Evolutionary conservation across 768 basidiomycete species (phyloP), one percentile per base, ranked within the genome.

Genomic region (Tulasnella sp.): DNA sequence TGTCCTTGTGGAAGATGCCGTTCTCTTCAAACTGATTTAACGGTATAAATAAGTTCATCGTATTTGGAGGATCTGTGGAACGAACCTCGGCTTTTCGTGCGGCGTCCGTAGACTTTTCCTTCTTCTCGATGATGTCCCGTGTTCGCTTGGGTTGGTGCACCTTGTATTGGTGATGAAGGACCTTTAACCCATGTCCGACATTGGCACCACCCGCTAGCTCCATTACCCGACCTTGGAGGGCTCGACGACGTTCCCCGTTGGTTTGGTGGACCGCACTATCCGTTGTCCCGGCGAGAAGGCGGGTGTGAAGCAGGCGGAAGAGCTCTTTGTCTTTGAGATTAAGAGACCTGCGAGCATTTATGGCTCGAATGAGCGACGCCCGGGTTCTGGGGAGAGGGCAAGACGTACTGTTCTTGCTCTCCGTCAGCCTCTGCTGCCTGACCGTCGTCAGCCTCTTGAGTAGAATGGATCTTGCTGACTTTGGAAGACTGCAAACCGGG

Each of bases 1-100:
- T 83, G 4, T 86, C 85, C 49, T 91, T 93, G 79, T 95, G 93
- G 81, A 94, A 95, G 81, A 93, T 94, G 22, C 93, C 93, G 78
- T 92, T 78, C 78, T 91, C 87, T 83, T 94, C 95, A 6, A 93
- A 92, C 93, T 95, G 74, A 6, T 2, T 38, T 2, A 31, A 29
- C 31, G 39, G 25, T 38, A 70, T 19, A 25, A 70, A 34, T 8
- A 36, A 70, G 36, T 14, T 14, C 49, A 76, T 11, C 49, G 22
- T 37, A 40, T 39, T 7, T 36, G 5, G 64, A 34, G 76, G 15
- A 77, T 45, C 76, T 9, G 42, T 74, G 78, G 49, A 49, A 67
- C 68, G 58, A 58, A 93, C 93, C 89, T 93, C 91, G 80, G 92
- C 89, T 9, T 94, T 83, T 52, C 87, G 81, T 76, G 86, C 86